Evolutionary conservation across 139 green algal species (phyloP), one percentile per base, ranked within the genome.

Genomic region (Mesostigma viride): DNA sequence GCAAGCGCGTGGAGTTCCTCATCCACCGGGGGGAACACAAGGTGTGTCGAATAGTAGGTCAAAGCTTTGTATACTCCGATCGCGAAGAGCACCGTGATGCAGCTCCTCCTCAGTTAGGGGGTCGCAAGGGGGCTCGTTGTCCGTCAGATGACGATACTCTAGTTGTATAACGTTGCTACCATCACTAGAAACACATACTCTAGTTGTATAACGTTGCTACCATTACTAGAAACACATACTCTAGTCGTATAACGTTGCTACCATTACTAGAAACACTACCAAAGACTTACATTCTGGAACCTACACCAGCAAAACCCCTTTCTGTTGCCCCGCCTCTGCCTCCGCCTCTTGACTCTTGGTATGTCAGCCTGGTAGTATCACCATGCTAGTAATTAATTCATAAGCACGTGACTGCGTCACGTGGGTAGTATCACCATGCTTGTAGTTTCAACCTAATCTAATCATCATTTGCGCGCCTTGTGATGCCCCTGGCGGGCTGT

Each of bases 11-110:
- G 11, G 45, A 68, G 22, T 69, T 73, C 36, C 32, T 73, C 26
- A 20, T 69, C 3, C 67, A 73, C 58, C 11, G 32, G 17, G 67
- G 67, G 28, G 67, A 73, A 14, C 17, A 31, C 20, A 73, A 73
- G 67, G 67, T 66, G 27, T 17, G 48, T 3, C 0, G 8, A 17
- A 8, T 27, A 44, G 27, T 1, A 22, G 14, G 14, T 24, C 11
- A 8, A 14, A 51, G 14, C 40, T 51, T 51, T 51, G 11, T 51
- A 14, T 8, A 14, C n/a, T n/a, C n/a, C n/a, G n/a, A n/a, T n/a
- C n/a, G n/a, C n/a, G n/a, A n/a, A n/a, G n/a, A n/a, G n/a, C n/a
- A n/a, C n/a, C n/a, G n/a, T n/a, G n/a, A n/a, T n/a, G 6, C 14
- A 62, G 53, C n/a, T 62, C 14, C 53, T 62, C 8, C 6, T 24